Evolutionary conservation across 2,329 filamentous ascomycete genomes (phyloP), one percentile per base, ranked within the genome.

Genomic region (Verticillium zaregamsianum): DNA sequence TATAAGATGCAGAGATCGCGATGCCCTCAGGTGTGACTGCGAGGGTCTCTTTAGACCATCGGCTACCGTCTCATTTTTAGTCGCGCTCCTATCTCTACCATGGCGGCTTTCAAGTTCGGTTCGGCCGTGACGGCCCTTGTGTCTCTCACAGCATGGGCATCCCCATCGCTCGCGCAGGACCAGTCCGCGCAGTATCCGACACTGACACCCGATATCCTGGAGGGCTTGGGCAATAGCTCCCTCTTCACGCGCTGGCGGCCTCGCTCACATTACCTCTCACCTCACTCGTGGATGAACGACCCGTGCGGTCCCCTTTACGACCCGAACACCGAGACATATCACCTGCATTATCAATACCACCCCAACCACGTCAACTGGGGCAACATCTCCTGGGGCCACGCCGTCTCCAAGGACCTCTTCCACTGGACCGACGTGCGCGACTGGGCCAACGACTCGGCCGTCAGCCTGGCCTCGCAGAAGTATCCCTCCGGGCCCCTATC

Each of bases 371-470:
- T 74, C 8, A 77, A 82, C 1, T 82, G 71, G 76, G 85, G 85
- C 1, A 85, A 87, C 63, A 82, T 88, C 67, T 86, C 89, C 66
- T 90, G 87, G 87, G 87, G 87, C 11, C 87, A 90, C 67, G 86
- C 86, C 2, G 89, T 86, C 1, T 86, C 82, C 35, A 68, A 73
- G 15, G 86, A 90, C 66, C 74, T 90, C 1, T 88, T 86, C 67
- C 82, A 83, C 62, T 90, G 87, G 87, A 64, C 61, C 15, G 64
- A 66, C 17, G 60, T 64, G 20, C 49, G 54, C 15, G 62, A 61
- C 28, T 65, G 64, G 64, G 37, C 54, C 25, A 64, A 64, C 54
- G 64, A 65, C 60, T 60, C 62, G 9, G 60, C 64, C 15, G 64
- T 65, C 1, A 64, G 62, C 17, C 28, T 65, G 2, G 64, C 64